phyloP scores from a whole-genome alignment of 164 flowering plant genomes.

The Kalanchoe fedtschenkoi region DNA sequence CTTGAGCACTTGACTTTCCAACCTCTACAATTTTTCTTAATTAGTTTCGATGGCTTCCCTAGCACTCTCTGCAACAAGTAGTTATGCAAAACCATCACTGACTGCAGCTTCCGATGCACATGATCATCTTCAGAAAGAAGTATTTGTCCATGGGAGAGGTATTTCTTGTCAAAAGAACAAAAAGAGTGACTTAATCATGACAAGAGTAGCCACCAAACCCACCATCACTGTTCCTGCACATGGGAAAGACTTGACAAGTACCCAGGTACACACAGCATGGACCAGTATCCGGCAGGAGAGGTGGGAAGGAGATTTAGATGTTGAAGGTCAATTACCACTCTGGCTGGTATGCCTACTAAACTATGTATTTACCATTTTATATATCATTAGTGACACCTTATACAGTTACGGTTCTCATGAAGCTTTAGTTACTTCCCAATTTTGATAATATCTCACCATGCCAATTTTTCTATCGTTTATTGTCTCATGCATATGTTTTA shows the following conservation, averaged over 20 bases:
- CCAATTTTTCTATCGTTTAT: not conserved
- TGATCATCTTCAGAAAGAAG: not conserved
- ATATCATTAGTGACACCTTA: not conserved
- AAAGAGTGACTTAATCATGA: slow-evolving; percentile 11
- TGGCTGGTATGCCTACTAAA: slow-evolving; percentile 67
- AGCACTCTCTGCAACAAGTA: slow-evolving; percentile 13
- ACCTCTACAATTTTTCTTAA: not conserved
- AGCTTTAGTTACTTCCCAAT: not conserved
- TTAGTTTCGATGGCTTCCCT: slow-evolving; percentile 43
- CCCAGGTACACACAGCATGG: slow-evolving; percentile 59
- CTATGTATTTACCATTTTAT: not conserved
- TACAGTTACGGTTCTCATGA: not conserved
- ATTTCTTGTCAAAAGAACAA: slow-evolving; percentile 7
- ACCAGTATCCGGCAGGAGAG: slow-evolving; percentile 62
- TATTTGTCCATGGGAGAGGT: slow-evolving; percentile 2
- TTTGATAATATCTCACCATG: not conserved
- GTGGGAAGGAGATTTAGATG: slow-evolving; percentile 85
- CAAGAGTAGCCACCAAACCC: slow-evolving; percentile 31
- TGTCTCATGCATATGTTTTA: not conserved
- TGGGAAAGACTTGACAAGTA: slow-evolving; percentile 4
- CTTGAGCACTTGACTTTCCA: not conserved
- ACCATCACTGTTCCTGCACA: slow-evolving; percentile 18
- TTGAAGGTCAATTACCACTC: slow-evolving; percentile 66
- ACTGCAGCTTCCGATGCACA: not conserved
- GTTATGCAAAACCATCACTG: slow-evolving; percentile 5